phyloP scores from a whole-genome alignment of 176 grass and related monocot genomes.

The barley (Hordeum vulgare) region DNA sequence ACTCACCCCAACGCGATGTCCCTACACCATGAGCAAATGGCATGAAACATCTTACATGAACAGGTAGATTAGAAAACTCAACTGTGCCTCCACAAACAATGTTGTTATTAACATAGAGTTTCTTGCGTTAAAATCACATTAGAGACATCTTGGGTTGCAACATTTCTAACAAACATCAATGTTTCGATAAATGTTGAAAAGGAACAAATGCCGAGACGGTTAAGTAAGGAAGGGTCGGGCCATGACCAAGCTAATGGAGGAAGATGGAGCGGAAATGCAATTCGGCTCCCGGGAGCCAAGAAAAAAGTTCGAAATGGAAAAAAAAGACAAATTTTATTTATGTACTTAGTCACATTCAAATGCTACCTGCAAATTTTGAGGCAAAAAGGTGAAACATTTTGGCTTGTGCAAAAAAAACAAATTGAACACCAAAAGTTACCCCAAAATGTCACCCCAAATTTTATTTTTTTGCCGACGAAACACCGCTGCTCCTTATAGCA shows the following conservation, averaged over 20 bases:
- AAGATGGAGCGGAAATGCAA: too few relatives aligned
- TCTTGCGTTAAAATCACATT: background rate
- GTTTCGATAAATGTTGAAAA: background rate
- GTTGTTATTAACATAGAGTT: background rate
- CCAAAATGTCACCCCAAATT: too few relatives aligned
- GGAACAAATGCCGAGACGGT: background rate
- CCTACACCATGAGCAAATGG: constrained; percentile 42
- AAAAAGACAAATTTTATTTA: too few relatives aligned
- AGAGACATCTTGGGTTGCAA: background rate
- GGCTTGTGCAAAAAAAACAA: too few relatives aligned
- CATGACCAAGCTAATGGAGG: background rate
- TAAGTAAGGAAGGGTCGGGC: background rate
- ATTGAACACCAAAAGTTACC: too few relatives aligned
- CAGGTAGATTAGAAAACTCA: constrained; percentile 11
- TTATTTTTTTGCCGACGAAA: too few relatives aligned
- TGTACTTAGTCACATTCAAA: too few relatives aligned
- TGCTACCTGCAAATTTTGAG: too few relatives aligned
- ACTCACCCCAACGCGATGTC: constrained; percentile 88
- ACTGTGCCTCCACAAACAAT: background rate
- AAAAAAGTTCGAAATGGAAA: too few relatives aligned
- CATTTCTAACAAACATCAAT: background rate
- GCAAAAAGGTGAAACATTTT: too few relatives aligned
- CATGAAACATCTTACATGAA: constrained; percentile 11
- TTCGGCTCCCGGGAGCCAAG: too few relatives aligned
- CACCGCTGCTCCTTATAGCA: too few relatives aligned